These are phyloP conservation scores for Glycine latifolia DNA, from an alignment of 306 rosid species.

Conservation along the genomic window DNA sequence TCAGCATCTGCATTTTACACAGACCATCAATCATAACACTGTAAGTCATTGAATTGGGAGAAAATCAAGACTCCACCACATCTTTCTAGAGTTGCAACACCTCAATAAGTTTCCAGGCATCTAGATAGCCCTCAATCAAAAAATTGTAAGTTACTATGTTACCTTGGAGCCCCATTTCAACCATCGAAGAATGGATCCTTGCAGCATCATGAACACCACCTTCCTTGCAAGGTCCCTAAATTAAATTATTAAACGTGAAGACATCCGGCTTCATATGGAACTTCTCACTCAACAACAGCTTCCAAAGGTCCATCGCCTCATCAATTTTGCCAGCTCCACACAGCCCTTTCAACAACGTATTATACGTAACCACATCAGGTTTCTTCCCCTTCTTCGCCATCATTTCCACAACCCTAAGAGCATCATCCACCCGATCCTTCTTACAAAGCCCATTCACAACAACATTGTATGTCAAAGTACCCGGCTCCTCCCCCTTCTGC, in stretches of 20 bases:
- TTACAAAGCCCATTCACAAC: conserved; percentile 80
- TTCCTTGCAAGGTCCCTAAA: conserved; percentile 74
- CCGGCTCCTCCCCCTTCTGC: conserved; percentile 69
- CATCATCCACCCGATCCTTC: conserved; percentile 69
- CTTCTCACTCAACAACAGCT: conserved; percentile 53
- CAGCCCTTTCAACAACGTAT: conserved; percentile 68
- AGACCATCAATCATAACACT: conserved; percentile 77
- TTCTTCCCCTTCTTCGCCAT: conserved; percentile 73
- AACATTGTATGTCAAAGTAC: conserved; percentile 67
- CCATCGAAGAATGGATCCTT: conserved; percentile 66
- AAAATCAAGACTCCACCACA: conserved; percentile 60
- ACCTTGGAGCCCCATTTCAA: conserved; percentile 59
- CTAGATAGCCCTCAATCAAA: conserved; percentile 70
- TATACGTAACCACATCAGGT: conserved; percentile 78
- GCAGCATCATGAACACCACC: conserved; percentile 56
- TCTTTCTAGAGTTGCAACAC: conserved; percentile 67
- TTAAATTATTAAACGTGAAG: conserved; percentile 58
- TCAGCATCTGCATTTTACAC: conserved; percentile 75
- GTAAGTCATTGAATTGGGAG: conserved; percentile 63
- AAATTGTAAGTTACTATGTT: conserved; percentile 63
- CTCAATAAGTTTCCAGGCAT: conserved; percentile 52
- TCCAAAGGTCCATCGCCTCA: conserved; percentile 71
- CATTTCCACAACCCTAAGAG: conserved; percentile 58
- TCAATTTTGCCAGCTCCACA: conserved; percentile 60
- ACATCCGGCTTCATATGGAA: conserved; percentile 63